Conservation (phyloP, 148 eudicot genomes). For the Chenopodium formosanum region DNA sequence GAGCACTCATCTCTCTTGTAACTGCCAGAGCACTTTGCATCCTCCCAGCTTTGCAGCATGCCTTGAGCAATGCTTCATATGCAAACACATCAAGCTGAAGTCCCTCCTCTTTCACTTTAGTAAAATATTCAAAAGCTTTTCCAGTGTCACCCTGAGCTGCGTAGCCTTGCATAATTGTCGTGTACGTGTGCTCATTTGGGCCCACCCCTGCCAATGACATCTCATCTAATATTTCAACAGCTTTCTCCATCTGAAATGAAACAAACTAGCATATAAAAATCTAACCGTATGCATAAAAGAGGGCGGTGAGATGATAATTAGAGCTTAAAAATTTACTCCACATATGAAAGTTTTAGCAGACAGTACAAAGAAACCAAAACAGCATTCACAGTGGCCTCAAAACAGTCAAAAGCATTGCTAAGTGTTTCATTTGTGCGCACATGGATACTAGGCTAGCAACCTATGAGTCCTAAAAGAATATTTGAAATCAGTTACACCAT, state of each 20-base stretch:
- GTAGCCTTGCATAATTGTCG: conserved; percentile 94
- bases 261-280: background rate
- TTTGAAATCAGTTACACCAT: background rate
- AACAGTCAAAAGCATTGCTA: background rate
- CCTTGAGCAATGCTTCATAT: conserved; percentile 94
- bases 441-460: background rate
- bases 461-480: background rate
- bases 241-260: conserved; percentile 70
- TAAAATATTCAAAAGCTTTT: conserved; percentile 91
- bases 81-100: conserved; percentile 83
- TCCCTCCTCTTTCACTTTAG: conserved; percentile 77
- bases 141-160: conserved; percentile 96
- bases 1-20: conserved; percentile 86
- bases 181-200: conserved; percentile 81
- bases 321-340: background rate
- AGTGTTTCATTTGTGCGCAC: background rate
- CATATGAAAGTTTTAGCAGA: background rate
- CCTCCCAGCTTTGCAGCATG: conserved; percentile 95
- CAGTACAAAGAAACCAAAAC: background rate
- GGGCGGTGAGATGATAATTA: background rate
- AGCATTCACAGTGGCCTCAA: background rate
- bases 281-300: conserved; percentile 1
- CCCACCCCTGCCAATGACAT: conserved; percentile 74
- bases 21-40: conserved; percentile 99
- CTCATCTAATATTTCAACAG: conserved; percentile 67